A percentile compares a stretch with the other conserved stretches of the same genome.
Conservation (phyloP, 1,139 yeast species). For the Meyerozyma carpophila region DNA sequence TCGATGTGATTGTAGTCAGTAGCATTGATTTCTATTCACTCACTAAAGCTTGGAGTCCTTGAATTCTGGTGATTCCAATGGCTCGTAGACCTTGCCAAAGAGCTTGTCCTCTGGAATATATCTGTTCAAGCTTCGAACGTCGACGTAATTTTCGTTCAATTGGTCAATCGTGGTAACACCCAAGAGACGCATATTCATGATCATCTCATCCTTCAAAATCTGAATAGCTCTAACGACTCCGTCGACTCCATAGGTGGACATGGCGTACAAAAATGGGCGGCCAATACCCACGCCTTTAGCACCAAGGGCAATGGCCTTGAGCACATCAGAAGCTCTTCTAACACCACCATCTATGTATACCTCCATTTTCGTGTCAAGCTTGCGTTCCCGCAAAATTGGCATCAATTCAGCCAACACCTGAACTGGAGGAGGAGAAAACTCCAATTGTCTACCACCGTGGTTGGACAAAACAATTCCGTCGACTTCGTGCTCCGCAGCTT, state of each 20-base stretch:
- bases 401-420: conserved; percentile 63
- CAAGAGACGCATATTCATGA: conserved; percentile 81
- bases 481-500: conserved; percentile 58
- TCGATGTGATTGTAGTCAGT: background rate
- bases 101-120: conserved; percentile 32
- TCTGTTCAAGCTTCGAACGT: conserved; percentile 10
- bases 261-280: conserved; percentile 66
- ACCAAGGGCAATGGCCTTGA: conserved; percentile 65
- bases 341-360: conserved; percentile 62
- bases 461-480: conserved; percentile 64
- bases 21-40: background rate
- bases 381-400: conserved; percentile 46
- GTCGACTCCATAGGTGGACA: conserved; percentile 66
- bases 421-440: conserved; percentile 60
- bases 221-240: conserved; percentile 80
- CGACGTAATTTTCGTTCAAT: conserved; percentile 29
- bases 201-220: conserved; percentile 72
- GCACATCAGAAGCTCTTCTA: conserved; percentile 61
- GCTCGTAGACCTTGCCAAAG: conserved; percentile 34
- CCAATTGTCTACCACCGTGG: conserved; percentile 75
- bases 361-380: conserved; percentile 44
- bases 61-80: conserved; percentile 30
- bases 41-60: conserved; percentile 20
- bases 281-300: conserved; percentile 74
- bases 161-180: conserved; percentile 70